Evolutionary conservation across 148 eudicot genomes (phyloP), one percentile per base, ranked within the genome.

Genomic region (Oxyria digyna): DNA sequence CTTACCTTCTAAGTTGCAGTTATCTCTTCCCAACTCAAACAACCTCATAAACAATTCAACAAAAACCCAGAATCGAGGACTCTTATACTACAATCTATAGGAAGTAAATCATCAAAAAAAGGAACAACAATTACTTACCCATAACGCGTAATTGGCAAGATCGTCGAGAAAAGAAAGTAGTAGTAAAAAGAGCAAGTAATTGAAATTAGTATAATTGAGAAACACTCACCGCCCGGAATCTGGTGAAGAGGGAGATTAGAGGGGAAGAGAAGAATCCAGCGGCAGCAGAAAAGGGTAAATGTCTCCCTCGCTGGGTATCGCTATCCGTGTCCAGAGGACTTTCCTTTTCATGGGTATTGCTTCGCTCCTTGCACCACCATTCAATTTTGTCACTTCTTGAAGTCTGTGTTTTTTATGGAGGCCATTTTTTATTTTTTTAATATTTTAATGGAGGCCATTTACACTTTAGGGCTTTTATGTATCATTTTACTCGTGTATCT

Each of bases 381-480:
- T 75, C n/a, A 69, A 65, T 79, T 76, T 62, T 70, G 74, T 79
- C 76, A 76, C 71, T 79, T 76, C 62, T 27, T 24, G 67, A 38
- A 18, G 64, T 27, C 37, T 14, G 65, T 59, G 65, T 27, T 4
- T 46, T n/a, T 46, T 17, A n/a, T 46, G 52, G 52, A n/a, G 9
- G 2, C 15, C 15, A 46, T 4, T 20, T 20, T n/a, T n/a, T n/a
- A n/a, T n/a, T n/a, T n/a, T n/a, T n/a, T n/a, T n/a, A n/a, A n/a
- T n/a, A n/a, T n/a, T n/a, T n/a, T 46, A 46, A n/a, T 46, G 52
- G 52, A n/a, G 9, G 2, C 15, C 15, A 46, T 4, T 20, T 20
- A 20, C 20, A 46, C 50, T 17, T 38, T 1, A 38, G 41, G 41
- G 7, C 41, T 38, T 1, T 0, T 38, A 1, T 4, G 41, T 38